Conservation (phyloP, 106 monocot genomes). For the Dendrobium officinale region DNA sequence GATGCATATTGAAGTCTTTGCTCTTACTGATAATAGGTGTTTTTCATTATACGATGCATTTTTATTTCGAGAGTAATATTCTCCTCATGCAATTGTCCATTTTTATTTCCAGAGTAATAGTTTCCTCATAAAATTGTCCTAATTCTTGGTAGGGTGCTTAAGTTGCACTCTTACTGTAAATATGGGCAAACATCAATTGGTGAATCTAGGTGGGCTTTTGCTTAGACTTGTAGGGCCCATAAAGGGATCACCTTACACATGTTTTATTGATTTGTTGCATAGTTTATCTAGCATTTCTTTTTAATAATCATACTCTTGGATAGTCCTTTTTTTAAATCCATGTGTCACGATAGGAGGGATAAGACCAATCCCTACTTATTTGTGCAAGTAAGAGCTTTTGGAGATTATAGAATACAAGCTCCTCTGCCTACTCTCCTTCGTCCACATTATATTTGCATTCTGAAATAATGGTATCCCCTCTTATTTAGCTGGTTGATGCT, state of each 20-base stretch:
- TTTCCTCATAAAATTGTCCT: neutral
- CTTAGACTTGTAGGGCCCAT: neutral
- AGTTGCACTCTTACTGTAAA: slow-evolving; percentile 3
- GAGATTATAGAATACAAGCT: neutral
- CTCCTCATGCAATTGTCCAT: neutral
- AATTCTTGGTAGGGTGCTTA: neutral
- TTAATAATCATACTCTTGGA: neutral
- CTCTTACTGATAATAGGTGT: neutral
- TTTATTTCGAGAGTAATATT: neutral
- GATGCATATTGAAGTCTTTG: neutral
- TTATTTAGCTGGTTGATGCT: neutral
- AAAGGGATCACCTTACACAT: neutral
- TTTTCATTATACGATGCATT: neutral
- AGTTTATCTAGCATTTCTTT: neutral
- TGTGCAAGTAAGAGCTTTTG: neutral
- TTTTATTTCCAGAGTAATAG: neutral
- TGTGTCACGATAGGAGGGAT: no score
- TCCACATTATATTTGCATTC: neutral
- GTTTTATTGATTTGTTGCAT: neutral
- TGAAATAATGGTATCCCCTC: neutral
- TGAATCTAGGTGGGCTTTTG: slow-evolving; percentile 1
- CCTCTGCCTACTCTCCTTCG: neutral
- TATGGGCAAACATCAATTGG: slow-evolving; percentile 2
- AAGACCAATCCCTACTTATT: no score
- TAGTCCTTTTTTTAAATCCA: neutral